Percentiles rank a stretch among this genome's conserved stretches.
Conservation (phyloP, 257 asterid genomes). For the Ocimum tenuiflorum region DNA sequence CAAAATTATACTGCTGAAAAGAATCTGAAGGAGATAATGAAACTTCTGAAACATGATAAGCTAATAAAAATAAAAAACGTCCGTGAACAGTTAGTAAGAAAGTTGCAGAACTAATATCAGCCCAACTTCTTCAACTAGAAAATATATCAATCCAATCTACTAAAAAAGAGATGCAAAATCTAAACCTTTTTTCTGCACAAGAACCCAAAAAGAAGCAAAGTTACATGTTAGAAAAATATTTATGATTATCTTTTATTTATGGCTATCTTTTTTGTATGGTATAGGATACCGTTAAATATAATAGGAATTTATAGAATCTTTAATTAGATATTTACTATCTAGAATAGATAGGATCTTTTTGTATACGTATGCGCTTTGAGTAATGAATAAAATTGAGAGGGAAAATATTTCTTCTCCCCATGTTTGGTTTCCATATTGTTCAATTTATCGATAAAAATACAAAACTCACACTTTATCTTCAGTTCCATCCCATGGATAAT, state of each 20-base stretch:
- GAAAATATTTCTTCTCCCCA: too few relatives aligned
- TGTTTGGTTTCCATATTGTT: too few relatives aligned
- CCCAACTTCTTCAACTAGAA: constrained; percentile 6
- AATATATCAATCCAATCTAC: background rate
- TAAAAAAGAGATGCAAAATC: constrained; percentile 3
- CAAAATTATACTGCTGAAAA: constrained; percentile 27
- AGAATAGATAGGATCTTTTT: too few relatives aligned
- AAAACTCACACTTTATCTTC: constrained; percentile 55
- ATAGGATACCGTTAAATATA: too few relatives aligned
- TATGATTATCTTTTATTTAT: too few relatives aligned
- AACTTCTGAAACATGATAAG: constrained; percentile 5
- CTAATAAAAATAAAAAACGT: background rate
- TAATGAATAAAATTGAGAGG: too few relatives aligned
- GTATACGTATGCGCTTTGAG: too few relatives aligned
- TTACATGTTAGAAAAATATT: too few relatives aligned
- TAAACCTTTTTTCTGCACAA: background rate
- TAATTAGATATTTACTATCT: too few relatives aligned
- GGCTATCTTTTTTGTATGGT: too few relatives aligned
- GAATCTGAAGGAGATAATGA: background rate
- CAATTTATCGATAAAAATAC: too few relatives aligned
- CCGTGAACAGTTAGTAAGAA: background rate
- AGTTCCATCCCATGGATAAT: constrained; percentile 99
- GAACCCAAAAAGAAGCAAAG: background rate
- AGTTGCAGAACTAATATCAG: background rate
- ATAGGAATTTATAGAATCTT: too few relatives aligned